A percentile compares a stretch with the other conserved stretches of the same genome.
Conservation (phyloP, 2,329 filamentous ascomycete genomes). For the Truncatella angustata region DNA sequence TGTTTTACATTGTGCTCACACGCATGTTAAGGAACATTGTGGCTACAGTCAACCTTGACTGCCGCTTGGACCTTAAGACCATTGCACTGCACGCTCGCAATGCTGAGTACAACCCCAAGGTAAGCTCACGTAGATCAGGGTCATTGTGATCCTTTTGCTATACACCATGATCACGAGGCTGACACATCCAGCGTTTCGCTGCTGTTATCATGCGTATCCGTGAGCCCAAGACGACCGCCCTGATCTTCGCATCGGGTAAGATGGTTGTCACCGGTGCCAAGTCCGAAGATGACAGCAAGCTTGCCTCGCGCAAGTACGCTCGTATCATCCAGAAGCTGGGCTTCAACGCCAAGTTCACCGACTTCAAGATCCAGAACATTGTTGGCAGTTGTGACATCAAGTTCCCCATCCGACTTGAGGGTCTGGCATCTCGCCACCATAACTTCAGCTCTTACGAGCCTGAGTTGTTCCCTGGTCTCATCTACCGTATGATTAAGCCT, state of each 20-base stretch:
- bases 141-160: constrained; percentile 19
- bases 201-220: constrained; percentile 99
- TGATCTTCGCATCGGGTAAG: constrained; percentile 98
- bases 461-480: constrained; percentile 96
- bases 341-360: constrained; percentile 98
- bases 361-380: constrained; percentile 99
- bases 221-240: constrained; percentile 95
- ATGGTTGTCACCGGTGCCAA: constrained; percentile 99
- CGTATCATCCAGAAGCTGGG: constrained; percentile 99
- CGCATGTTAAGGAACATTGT: constrained; percentile 84
- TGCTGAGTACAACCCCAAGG: constrained; percentile 98
- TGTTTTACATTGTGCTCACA: constrained; percentile 51
- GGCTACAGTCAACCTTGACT: constrained; percentile 97
- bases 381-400: constrained; percentile 99
- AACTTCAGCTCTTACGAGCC: constrained; percentile 99
- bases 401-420: constrained; percentile 96
- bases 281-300: constrained; percentile 95
- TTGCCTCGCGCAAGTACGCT: constrained; percentile 95
- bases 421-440: constrained; percentile 94
- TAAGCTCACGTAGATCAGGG: constrained; percentile 43
- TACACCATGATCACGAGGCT: constrained; percentile 13
- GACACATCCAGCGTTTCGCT: constrained; percentile 76
- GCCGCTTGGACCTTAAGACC: constrained; percentile 96
- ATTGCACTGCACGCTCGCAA: constrained; percentile 97
- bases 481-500: constrained; percentile 99